Base-by-base conservation (phyloP, 345 rosid species). In the Anastatica hierochuntica region DNA sequence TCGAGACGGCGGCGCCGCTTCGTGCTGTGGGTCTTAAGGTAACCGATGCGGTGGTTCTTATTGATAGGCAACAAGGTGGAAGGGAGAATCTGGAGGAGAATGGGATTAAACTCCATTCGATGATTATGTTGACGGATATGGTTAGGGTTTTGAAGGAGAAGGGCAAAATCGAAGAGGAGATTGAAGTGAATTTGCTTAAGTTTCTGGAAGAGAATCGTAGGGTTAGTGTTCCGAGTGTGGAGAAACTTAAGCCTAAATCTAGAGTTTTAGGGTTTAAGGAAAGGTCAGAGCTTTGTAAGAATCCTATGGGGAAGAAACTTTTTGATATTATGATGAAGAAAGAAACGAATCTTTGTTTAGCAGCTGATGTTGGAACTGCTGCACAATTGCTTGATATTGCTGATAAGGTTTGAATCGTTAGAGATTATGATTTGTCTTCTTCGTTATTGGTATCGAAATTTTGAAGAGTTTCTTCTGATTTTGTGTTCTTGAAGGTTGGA, bases 341-440 rank as follows among this genome's bases (percentile, higher is more conserved):
- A 56, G 79, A 88, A 74, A 88, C 83, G 14, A 88, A 88, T 76
- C 77, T 92, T 24, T 92, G 98, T 49, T 71, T 92, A 53, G 98
- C 98, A 30, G 98, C 96, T 18, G 98, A 90, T 66, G 98, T 92
- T 51, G 90, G 84, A 12, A 84, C 96, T 24, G 94, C 95, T 3
- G 78, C 79, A 14, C 94, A 92, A 64, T 76, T 92, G 81, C 94
- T 92, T 35, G 80, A 78, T 2, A 31, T 31, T 4, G 36, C 12
- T 10, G 12, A 31, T 31, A 31, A 31, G 36, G 36, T 31, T 31
- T 1, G n/a, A 11, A 31, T 31, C 36, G 10, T 31, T 31, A 27
- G 5, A 21, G 24, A 31, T 30, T 33, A n/a, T 33, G 24, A 11
- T 14, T 23, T 31, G 27, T 10, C n/a, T 2, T 31, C 35, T 8